phyloP scores from a whole-genome alignment of 2,329 filamentous ascomycete species.

The Biscogniauxia marginata region DNA sequence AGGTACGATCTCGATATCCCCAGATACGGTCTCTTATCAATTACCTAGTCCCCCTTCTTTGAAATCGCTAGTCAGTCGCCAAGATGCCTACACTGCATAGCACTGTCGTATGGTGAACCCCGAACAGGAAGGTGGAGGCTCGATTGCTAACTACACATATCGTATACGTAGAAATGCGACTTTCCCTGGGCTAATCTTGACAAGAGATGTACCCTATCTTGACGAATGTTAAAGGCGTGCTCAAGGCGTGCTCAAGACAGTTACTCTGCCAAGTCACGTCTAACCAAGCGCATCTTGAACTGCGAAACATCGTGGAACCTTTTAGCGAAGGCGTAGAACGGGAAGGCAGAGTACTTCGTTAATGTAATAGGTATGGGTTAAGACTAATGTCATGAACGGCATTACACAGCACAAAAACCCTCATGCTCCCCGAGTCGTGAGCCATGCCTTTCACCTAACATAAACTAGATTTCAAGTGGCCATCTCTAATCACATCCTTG shows the following conservation, averaged over 20 bases:
- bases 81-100: not conserved
- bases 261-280: not conserved
- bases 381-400: too few species aligned
- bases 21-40: not conserved
- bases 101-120: not conserved
- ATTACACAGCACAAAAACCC: too few species aligned
- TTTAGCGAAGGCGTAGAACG: not conserved
- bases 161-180: not conserved
- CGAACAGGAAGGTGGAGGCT: conserved; percentile 8
- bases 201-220: not conserved
- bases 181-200: not conserved
- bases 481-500: too few species aligned
- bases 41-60: not conserved
- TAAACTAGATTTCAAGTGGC: too few species aligned
- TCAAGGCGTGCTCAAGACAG: not conserved
- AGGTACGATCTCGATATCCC: not conserved
- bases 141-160: not conserved
- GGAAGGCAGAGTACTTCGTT: not conserved
- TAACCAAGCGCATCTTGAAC: not conserved
- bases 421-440: too few species aligned
- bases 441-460: too few species aligned
- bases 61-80: too few species aligned
- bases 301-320: not conserved
- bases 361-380: too few species aligned
- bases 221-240: not conserved